phyloP scores from a whole-genome alignment of 768 basidiomycete genomes.

The Wakefieldia striispora region DNA sequence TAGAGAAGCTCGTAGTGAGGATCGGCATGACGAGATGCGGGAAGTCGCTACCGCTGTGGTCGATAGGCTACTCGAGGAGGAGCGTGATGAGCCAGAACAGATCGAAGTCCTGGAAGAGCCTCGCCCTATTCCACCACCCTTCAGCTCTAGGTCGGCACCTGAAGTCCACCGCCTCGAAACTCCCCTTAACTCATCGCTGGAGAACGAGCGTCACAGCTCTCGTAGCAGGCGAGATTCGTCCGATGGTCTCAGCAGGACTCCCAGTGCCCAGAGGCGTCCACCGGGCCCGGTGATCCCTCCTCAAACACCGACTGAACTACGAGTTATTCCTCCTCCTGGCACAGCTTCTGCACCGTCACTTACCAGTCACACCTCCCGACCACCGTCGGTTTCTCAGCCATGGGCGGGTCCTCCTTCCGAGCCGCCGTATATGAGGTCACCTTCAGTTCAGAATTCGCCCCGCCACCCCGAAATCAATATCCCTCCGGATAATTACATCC shows the following conservation, averaged over 20 bases:
- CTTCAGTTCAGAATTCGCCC: conserved; percentile 21
- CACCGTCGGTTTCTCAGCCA: conserved; percentile 12
- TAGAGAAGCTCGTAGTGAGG: conserved; percentile 25
- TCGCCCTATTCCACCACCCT: conserved; percentile 17
- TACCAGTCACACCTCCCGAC: conserved; percentile 16
- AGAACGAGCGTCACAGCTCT: conserved; percentile 15
- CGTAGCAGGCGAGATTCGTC: conserved; percentile 20
- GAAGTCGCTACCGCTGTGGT: conserved; percentile 18
- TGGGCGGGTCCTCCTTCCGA: conserved; percentile 17
- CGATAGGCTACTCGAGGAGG: conserved; percentile 29
- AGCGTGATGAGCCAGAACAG: conserved; percentile 20
- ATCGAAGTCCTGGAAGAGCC: conserved; percentile 15
- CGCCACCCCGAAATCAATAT: conserved; percentile 25
- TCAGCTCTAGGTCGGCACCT: conserved; percentile 16
- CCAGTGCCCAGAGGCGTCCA: conserved; percentile 9
- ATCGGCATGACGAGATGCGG: conserved; percentile 14
- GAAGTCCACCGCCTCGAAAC: conserved; percentile 28
- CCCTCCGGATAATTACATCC: conserved; percentile 52
- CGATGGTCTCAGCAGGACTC: conserved; percentile 12
- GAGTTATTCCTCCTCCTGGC: conserved; percentile 6
- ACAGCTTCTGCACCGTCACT: conserved; percentile 7
- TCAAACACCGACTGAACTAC: conserved; percentile 11
- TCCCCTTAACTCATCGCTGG: conserved; percentile 13
- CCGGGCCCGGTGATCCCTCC: conserved; percentile 11
- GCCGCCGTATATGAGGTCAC: conserved; percentile 13